Evolutionary conservation across 108 stramenopile species (phyloP).

Genomic region (Skeletonema costatum): DNA sequence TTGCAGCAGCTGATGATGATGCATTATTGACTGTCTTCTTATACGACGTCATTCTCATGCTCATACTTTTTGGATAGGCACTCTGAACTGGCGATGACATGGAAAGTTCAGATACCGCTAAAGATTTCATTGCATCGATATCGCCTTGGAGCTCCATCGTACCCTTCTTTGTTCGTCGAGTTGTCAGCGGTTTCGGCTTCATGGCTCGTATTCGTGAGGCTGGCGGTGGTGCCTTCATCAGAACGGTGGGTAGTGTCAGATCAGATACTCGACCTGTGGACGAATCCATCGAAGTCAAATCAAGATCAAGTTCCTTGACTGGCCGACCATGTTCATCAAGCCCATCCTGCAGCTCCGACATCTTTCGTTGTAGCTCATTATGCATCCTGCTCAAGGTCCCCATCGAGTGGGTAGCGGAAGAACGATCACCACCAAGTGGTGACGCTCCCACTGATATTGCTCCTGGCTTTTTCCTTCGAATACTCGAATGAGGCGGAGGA

Average conservation of each 20-base stretch:
- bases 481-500: neutral
- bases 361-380: neutral
- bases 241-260: neutral
- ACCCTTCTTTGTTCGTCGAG: neutral
- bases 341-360: neutral
- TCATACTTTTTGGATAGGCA: neutral
- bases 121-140: neutral
- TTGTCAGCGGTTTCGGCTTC: neutral
- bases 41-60: neutral
- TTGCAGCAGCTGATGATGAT: neutral
- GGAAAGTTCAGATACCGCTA: neutral
- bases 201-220: neutral
- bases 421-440: neutral
- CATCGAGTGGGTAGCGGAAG: neutral
- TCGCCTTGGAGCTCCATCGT: neutral
- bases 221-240: neutral
- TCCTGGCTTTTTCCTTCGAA: neutral
- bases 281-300: neutral
- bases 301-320: neutral
- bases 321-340: neutral
- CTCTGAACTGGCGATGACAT: neutral
- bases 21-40: neutral
- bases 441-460: neutral
- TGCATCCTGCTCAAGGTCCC: neutral
- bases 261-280: neutral